Base-by-base conservation (phyloP, 495 filamentous ascomycete species). In the Penicillium maclennaniae region DNA sequence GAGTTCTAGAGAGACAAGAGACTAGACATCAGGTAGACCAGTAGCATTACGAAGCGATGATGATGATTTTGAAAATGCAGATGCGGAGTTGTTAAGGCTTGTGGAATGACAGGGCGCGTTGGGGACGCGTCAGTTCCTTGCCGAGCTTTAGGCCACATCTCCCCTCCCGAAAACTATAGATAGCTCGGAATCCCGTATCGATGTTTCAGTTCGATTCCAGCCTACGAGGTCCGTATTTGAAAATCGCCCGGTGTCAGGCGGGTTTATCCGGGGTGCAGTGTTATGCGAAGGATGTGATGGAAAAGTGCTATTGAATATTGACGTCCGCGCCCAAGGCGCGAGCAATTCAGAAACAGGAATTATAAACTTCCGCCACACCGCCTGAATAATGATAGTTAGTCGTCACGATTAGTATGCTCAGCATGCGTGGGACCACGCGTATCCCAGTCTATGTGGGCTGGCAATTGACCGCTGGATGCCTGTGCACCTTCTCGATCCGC, bases 41-140 rank as follows among this genome's bases (percentile, higher is more conserved):
- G 31, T 34, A 34, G 31, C 14, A 34, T 12, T 14, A 14, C 15
- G 31, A 34, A 34, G 31, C 31, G 31, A 14, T 34, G 31, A 34
- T 12, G 31, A 34, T 1, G 23, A 14, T 10, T 34, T 4, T 31
- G 27, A 31, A 31, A 31, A 31, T 31, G 31, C 31, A 34, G 15
- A 14, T 34, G 27, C 27, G 31, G 31, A 34, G 10, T 12, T 3
- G 31, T 34, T 12, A 34, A 10, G 3, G 14, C 14, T 14, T 14
- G 8, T 34, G 31, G 31, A 34, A 34, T 14, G 1, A 34, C 31
- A 14, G 31, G 31, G 31, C 31, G 31, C 31, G 15, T 34, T 12
- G 31, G 10, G 34, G 55, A 50, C 62, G 56, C 62, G 62, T 65
- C 62, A 60, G 50, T 59, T 48, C 21, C n/a, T 49, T 37, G 52